Evolutionary conservation across 768 basidiomycete genomes (phyloP).

Genomic region (Termitomyces eurrhizus): DNA sequence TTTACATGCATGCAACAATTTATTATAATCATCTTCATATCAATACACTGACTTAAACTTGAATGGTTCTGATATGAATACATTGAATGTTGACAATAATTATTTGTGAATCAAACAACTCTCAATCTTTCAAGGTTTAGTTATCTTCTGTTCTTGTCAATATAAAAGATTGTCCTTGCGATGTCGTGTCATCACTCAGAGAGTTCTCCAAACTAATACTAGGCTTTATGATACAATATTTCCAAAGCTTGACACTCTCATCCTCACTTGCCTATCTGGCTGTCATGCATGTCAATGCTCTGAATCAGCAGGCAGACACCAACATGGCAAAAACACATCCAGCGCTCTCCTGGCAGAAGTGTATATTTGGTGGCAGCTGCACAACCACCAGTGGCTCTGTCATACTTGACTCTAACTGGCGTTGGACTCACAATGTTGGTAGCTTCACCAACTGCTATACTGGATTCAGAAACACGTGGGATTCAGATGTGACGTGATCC

Average conservation of each 20-base stretch:
- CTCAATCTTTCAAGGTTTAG: neutral
- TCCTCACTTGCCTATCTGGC: slow-evolving; percentile 37
- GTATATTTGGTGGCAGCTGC: slow-evolving; percentile 44
- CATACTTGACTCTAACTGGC: slow-evolving; percentile 56
- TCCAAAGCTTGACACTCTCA: slow-evolving; percentile 33
- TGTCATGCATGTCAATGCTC: slow-evolving; percentile 39
- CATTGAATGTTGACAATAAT: too few relatives aligned
- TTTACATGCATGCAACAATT: neutral
- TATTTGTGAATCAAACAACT: too few relatives aligned
- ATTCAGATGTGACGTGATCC: slow-evolving; percentile 41
- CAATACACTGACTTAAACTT: too few relatives aligned
- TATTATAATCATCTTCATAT: neutral
- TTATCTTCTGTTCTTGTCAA: slow-evolving; percentile 2
- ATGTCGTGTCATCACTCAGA: neutral
- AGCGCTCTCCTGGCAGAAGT: slow-evolving; percentile 40
- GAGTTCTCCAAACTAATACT: neutral
- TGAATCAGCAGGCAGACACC: slow-evolving; percentile 46
- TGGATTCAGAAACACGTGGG: slow-evolving; percentile 54
- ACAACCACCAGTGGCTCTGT: slow-evolving; percentile 32
- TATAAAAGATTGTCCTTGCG: neutral
- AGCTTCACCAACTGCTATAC: slow-evolving; percentile 47
- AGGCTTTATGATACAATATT: slow-evolving; percentile 28
- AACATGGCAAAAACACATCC: slow-evolving; percentile 42
- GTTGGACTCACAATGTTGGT: slow-evolving; percentile 42
- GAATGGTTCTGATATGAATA: too few relatives aligned